These are phyloP conservation scores for Fagopyrum tataricum DNA, from an alignment of 148 eudicot genomes.

Conservation along the genomic window DNA sequence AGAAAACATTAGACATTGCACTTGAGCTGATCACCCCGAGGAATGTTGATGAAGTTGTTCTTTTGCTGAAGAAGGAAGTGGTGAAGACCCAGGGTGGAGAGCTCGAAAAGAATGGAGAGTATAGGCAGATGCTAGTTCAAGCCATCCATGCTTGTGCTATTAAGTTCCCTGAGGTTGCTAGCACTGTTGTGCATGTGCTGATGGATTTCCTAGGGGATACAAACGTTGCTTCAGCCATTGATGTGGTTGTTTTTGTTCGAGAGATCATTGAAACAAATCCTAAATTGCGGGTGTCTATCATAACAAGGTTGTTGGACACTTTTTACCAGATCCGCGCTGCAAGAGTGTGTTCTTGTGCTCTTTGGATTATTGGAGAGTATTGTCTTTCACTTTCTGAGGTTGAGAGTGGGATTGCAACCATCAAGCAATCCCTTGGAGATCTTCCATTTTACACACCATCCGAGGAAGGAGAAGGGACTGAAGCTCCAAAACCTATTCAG, in stretches of 20 bases:
- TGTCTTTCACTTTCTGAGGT: conserved; percentile 88
- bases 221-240: conserved; percentile 84
- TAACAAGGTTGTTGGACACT: conserved; percentile 83
- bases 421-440: conserved; percentile 90
- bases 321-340: conserved; percentile 93
- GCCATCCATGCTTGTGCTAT: conserved; percentile 95
- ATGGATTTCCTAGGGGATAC: conserved; percentile 99
- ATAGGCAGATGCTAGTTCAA: conserved; percentile 94
- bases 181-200: conserved; percentile 95
- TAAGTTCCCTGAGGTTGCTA: conserved; percentile 93
- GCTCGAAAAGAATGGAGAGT: conserved; percentile 91
- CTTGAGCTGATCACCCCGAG: conserved; percentile 81
- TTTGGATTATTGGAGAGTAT: conserved; percentile 93
- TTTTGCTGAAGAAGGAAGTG: conserved; percentile 86
- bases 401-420: conserved; percentile 74
- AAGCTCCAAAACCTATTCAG: conserved; percentile 57
- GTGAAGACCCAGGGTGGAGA: conserved; percentile 89
- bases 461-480: conserved; percentile 67
- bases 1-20: conserved; percentile 78
- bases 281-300: conserved; percentile 75
- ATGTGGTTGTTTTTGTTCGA: conserved; percentile 84
- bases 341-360: conserved; percentile 85
- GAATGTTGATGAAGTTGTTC: conserved; percentile 89
- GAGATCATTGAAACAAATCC: conserved; percentile 91
- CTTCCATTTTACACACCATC: conserved; percentile 72